Conservation (phyloP, 257 asterid species). For the Gentiana dahurica region DNA sequence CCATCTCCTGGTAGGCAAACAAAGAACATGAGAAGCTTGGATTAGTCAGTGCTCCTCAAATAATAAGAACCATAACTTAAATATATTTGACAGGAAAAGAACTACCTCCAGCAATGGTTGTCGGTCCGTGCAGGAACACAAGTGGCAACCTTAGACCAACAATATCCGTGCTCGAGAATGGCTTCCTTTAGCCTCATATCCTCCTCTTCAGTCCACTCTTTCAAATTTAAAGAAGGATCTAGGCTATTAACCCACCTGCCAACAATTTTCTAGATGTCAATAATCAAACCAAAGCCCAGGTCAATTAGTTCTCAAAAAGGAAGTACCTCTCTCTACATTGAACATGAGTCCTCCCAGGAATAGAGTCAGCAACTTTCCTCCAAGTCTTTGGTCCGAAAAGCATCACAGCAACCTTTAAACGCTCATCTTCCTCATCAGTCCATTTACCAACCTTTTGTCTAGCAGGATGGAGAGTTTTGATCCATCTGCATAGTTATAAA, state of each 20-base stretch:
- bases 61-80: neutral
- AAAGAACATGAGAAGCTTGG: slow-evolving; percentile 6
- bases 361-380: slow-evolving; percentile 65
- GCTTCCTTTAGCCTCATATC: slow-evolving; percentile 66
- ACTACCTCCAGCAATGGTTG: slow-evolving; percentile 76
- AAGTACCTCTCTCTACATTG: slow-evolving; percentile 96
- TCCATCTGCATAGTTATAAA: slow-evolving; percentile 52
- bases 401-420: slow-evolving; percentile 76
- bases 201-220: slow-evolving; percentile 68
- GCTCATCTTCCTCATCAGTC: slow-evolving; percentile 81
- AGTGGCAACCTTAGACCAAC: slow-evolving; percentile 94
- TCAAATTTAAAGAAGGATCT: slow-evolving; percentile 64
- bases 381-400: slow-evolving; percentile 77
- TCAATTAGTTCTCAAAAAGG: neutral
- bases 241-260: slow-evolving; percentile 89
- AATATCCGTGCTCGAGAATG: slow-evolving; percentile 57
- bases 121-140: slow-evolving; percentile 85
- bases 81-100: neutral
- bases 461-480: slow-evolving; percentile 69
- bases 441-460: slow-evolving; percentile 75
- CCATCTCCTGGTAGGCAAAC: slow-evolving; percentile 60
- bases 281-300: neutral
- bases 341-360: slow-evolving; percentile 83
- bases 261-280: slow-evolving; percentile 5
- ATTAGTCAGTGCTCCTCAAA: neutral